Evolutionary conservation across 164 flowering plant genomes (phyloP).

Genomic region (Umbilicus rupestris): DNA sequence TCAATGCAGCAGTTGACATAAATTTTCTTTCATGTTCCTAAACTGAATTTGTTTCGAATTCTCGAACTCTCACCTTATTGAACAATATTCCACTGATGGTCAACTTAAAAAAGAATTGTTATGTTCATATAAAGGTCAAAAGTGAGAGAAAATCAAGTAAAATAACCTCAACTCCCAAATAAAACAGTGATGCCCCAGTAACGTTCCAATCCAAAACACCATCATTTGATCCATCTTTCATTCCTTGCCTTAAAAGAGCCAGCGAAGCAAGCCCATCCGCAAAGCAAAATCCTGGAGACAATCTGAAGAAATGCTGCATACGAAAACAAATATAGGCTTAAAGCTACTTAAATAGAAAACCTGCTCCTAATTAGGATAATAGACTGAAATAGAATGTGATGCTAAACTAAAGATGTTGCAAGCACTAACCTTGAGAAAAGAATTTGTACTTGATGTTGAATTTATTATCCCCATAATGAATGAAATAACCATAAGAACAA

Average conservation of each 20-base stretch:
- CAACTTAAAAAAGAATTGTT: not conserved
- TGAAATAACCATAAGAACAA: constrained; percentile 89
- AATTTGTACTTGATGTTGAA: constrained; percentile 56
- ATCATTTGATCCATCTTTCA: constrained; percentile 60
- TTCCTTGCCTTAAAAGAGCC: constrained; percentile 87
- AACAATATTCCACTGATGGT: not conserved
- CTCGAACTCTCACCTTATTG: not conserved
- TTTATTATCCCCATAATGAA: constrained; percentile 84
- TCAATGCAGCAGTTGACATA: not conserved
- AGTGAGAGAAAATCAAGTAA: not conserved
- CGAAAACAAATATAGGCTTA: not conserved
- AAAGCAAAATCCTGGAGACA: constrained; percentile 97
- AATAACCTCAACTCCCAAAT: constrained; percentile 69
- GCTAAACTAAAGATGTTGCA: not conserved
- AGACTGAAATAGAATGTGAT: not conserved
- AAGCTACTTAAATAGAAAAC: not conserved
- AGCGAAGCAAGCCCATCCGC: constrained; percentile 98
- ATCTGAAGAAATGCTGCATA: constrained; percentile 77
- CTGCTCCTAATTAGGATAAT: not conserved
- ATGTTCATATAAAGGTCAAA: not conserved
- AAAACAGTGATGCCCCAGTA: constrained; percentile 81
- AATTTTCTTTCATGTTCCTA: not conserved
- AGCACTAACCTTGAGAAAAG: constrained; percentile 64
- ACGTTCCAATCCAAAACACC: constrained; percentile 80
- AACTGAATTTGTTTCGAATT: not conserved